Percentiles rank a stretch among this genome's conserved stretches.
Evolutionary conservation across 345 rosid species (phyloP).

Genomic region (Mercurialis annua): DNA sequence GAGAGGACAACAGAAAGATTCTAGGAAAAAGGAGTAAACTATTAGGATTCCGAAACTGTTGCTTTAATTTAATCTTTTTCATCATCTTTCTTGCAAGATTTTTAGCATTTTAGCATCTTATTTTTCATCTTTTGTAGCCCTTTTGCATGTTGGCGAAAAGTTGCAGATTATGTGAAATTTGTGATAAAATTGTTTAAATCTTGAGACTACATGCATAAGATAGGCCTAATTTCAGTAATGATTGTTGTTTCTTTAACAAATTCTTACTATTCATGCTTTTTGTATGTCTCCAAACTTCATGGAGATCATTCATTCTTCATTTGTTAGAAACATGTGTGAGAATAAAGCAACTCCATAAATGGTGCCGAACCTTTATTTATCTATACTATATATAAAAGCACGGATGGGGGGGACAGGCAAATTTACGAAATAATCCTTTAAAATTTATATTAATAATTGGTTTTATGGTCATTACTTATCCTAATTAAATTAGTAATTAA

Average conservation of each 20-base stretch:
- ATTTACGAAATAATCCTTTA: no score
- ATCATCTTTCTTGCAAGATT: not conserved
- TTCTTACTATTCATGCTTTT: not conserved
- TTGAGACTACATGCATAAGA: not conserved
- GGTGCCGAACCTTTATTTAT: no score
- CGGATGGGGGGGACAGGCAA: no score
- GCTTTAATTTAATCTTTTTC: constrained; percentile 1
- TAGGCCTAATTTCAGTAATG: not conserved
- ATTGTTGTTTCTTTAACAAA: no score
- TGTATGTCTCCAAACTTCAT: not conserved
- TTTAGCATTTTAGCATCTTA: not conserved
- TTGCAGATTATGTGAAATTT: no score
- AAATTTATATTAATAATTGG: no score
- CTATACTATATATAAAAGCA: no score
- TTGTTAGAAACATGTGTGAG: no score
- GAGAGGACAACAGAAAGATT: constrained; percentile 66
- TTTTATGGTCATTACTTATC: no score
- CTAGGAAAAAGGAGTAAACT: constrained; percentile 53
- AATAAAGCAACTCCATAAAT: no score
- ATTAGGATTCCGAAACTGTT: not conserved
- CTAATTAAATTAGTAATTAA: no score
- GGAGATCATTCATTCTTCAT: no score
- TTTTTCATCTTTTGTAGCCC: not conserved
- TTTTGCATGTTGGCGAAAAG: not conserved
- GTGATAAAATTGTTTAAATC: not conserved